These are phyloP conservation scores for Parietaria judaica DNA, from an alignment of 306 rosid genomes.

Conservation along the genomic window DNA sequence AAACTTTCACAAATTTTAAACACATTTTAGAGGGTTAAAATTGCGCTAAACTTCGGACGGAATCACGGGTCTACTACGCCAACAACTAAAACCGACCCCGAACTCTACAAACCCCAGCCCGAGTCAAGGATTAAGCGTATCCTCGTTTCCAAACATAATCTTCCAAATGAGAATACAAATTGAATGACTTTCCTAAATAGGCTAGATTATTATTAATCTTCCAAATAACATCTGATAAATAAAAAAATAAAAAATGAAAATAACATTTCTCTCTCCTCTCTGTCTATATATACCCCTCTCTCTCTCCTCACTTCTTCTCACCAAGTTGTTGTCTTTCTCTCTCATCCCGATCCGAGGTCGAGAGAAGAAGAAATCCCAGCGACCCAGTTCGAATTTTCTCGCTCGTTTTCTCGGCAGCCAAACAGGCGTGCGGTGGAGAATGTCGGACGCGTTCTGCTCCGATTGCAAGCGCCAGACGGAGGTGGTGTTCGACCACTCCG, in stretches of 20 bases:
- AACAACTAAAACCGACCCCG: too few relatives aligned
- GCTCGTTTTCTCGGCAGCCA: background rate
- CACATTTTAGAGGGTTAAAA: too few relatives aligned
- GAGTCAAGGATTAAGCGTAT: background rate
- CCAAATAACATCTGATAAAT: background rate
- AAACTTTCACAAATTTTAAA: too few relatives aligned
- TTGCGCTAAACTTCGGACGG: too few relatives aligned
- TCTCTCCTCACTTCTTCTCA: too few relatives aligned
- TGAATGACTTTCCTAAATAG: slow-evolving; percentile 31
- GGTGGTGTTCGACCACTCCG: slow-evolving; percentile 89
- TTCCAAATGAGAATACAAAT: slow-evolving; percentile 11
- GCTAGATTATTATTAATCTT: background rate
- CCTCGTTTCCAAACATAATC: slow-evolving; percentile 14
- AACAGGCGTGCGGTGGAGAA: slow-evolving; percentile 8
- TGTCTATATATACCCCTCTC: slow-evolving; percentile 18
- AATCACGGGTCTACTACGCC: too few relatives aligned
- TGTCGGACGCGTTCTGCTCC: slow-evolving; percentile 82
- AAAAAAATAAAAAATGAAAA: too few relatives aligned
- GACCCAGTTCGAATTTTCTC: background rate
- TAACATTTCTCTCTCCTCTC: background rate
- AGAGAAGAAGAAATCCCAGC: background rate
- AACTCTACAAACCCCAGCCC: background rate
- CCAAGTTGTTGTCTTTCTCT: background rate
- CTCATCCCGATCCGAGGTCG: background rate
- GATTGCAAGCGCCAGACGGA: slow-evolving; percentile 92